These are phyloP conservation scores for Glonium stellatum DNA, from an alignment of 495 filamentous ascomycete genomes.

Conservation along the genomic window DNA sequence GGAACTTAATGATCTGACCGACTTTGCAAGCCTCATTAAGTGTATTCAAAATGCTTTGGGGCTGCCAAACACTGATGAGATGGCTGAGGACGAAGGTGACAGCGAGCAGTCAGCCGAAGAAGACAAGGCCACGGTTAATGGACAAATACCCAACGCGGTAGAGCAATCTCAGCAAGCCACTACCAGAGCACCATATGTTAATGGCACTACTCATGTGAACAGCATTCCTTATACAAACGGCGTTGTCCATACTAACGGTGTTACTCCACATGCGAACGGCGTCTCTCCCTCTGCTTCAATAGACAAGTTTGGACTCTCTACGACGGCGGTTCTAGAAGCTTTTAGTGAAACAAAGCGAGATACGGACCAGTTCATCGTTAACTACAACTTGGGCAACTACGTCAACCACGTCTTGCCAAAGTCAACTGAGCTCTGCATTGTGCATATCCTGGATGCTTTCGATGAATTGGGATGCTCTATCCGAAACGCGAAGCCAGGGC, in stretches of 20 bases:
- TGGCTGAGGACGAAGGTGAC: too few species aligned
- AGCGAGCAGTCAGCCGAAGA: too few species aligned
- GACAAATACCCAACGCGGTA: too few species aligned
- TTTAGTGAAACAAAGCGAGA: neutral
- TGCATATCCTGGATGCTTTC: slow-evolving; percentile 18
- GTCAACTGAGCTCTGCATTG: slow-evolving; percentile 37
- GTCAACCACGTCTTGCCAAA: slow-evolving; percentile 26
- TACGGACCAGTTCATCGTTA: slow-evolving; percentile 4
- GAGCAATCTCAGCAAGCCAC: too few species aligned
- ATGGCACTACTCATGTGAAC: too few species aligned
- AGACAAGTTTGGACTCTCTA: neutral
- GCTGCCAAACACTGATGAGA: too few species aligned
- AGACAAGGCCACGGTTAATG: too few species aligned
- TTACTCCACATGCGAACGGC: too few species aligned
- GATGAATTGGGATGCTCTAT: neutral
- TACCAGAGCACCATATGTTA: too few species aligned
- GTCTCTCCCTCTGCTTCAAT: too few species aligned
- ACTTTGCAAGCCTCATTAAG: slow-evolving; percentile 26
- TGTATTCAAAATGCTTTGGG: slow-evolving; percentile 18
- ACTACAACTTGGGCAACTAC: slow-evolving; percentile 31
- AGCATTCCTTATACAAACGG: too few species aligned
- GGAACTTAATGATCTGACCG: slow-evolving; percentile 37
- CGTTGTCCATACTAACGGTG: too few species aligned
- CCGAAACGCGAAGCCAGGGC: neutral
- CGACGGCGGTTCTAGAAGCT: neutral